Evolutionary conservation across 805 yeast genomes (phyloP).

Genomic region (Nakazawaea ernobii): DNA sequence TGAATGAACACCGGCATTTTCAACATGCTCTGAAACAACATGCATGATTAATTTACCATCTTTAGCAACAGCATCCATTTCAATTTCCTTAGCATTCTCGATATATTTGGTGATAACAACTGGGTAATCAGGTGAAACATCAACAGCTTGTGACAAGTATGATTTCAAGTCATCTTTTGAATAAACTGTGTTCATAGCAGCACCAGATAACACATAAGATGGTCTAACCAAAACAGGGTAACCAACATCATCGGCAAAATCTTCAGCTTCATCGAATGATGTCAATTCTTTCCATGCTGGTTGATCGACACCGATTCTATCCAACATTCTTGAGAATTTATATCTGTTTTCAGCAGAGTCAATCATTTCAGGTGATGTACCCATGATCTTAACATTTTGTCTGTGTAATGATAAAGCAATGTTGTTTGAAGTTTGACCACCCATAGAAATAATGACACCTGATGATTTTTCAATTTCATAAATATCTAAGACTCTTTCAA

Average conservation of each 20-base stretch:
- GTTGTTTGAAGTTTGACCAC: slow-evolving; percentile 98
- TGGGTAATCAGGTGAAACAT: slow-evolving; percentile 96
- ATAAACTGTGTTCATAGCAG: slow-evolving; percentile 97
- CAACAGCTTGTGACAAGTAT: slow-evolving; percentile 89
- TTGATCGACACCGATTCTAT: slow-evolving; percentile 93
- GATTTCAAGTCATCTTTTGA: slow-evolving; percentile 82
- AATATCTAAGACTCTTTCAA: slow-evolving; percentile 91
- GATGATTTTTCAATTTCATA: slow-evolving; percentile 85
- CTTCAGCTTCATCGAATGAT: slow-evolving; percentile 86
- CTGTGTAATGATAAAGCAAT: slow-evolving; percentile 90
- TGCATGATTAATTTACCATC: slow-evolving; percentile 95
- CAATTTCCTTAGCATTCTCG: slow-evolving; percentile 96
- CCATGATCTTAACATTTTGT: slow-evolving; percentile 90
- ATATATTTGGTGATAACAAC: slow-evolving; percentile 96
- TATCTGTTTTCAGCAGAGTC: slow-evolving; percentile 97
- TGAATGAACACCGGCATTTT: slow-evolving; percentile 98
- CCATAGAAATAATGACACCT: slow-evolving; percentile 96
- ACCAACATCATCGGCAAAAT: slow-evolving; percentile 81
- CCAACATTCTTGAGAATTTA: slow-evolving; percentile 96
- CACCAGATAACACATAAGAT: slow-evolving; percentile 95
- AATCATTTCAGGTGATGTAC: slow-evolving; percentile 97
- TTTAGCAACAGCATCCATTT: slow-evolving; percentile 97
- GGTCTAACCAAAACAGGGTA: slow-evolving; percentile 98
- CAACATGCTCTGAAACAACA: slow-evolving; percentile 97
- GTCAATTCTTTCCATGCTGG: slow-evolving; percentile 99